phyloP scores from a whole-genome alignment of 495 filamentous ascomycete genomes.

The Pyrenula aspistea region DNA sequence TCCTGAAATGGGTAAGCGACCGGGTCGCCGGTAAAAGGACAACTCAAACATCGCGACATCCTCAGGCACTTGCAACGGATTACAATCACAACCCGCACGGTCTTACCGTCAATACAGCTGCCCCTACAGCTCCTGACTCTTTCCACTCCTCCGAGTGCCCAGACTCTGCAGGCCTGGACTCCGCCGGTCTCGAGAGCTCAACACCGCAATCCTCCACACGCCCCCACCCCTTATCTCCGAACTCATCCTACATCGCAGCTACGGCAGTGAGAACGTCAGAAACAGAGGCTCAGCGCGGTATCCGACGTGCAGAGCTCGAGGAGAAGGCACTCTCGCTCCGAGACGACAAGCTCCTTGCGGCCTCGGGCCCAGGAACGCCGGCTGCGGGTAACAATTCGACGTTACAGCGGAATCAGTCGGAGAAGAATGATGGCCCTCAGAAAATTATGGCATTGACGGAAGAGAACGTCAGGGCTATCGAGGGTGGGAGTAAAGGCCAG shows the following conservation, averaged over 20 bases:
- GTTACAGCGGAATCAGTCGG: no score
- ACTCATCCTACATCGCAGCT: background rate
- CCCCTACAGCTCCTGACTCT: background rate
- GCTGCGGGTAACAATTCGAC: no score
- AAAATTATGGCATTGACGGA: background rate
- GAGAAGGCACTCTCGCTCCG: conserved; percentile 32
- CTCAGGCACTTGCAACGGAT: background rate
- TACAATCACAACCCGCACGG: no score
- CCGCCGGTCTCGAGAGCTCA: background rate
- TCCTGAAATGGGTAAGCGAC: conserved; percentile 39
- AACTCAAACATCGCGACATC: background rate
- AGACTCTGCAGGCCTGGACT: no score
- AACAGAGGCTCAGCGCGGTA: conserved; percentile 14
- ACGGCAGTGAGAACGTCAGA: conserved; percentile 4
- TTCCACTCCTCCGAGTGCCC: background rate
- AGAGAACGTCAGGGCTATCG: background rate
- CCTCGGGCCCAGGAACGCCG: no score
- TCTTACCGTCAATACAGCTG: no score
- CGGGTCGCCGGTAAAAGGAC: background rate
- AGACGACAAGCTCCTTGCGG: conserved; percentile 32
- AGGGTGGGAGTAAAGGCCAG: no score
- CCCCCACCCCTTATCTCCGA: background rate
- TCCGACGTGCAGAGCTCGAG: conserved; percentile 22
- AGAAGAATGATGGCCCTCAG: no score
- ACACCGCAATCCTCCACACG: background rate